Base-by-base conservation (phyloP, 768 basidiomycete genomes). In the Tulasnella sp. region DNA sequence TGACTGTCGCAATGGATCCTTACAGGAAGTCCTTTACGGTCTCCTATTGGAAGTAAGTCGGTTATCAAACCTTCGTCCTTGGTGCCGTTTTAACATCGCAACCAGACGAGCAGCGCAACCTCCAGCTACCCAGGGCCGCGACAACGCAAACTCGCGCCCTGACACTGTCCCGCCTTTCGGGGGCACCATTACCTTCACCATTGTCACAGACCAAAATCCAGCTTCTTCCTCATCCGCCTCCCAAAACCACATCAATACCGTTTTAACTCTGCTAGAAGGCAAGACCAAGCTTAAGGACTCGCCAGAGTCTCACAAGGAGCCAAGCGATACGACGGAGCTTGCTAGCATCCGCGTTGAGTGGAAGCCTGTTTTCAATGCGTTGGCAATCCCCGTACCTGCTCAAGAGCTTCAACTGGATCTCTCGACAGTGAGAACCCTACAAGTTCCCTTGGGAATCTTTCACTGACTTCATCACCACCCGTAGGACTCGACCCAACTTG, bases 11-110 rank as follows among this genome's bases (percentile, higher is more conserved):
- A 47, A 87, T 95, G 83, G 85, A 84, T 26, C 83, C 85, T 36
- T 85, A 89, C 76, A 84, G 90, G 52, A 90, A 90, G 79, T 84
- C 83, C 1, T 81, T 97, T 75, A 85, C 83, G 6, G 84, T 89
- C 32, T 87, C 87, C n/a, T 98, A 98, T 78, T 98, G 95, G 95
- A 82, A 90, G 94, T 94, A 77, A 72, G 80, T 78, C 3, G n/a
- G 22, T 26, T 12, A 14, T 29, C 22, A 12, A 29, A 22, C 26
- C 5, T 26, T 26, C 52, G 52, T 29, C 52, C 9, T 12, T 16
- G 16, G 2, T 9, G 52, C 26, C 19, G 32, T 59, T 9, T 29
- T 59, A 22, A 59, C n/a, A 32, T 29, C 29, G 17, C 34, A 11
- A 36, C 11, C 71, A 83, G 83, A 64, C 86, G 85, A 22, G 80